Percentiles rank a stretch among this genome's conserved stretches.
Conservation (phyloP, 345 rosid species). For the thale cress (Arabidopsis thaliana) region DNA sequence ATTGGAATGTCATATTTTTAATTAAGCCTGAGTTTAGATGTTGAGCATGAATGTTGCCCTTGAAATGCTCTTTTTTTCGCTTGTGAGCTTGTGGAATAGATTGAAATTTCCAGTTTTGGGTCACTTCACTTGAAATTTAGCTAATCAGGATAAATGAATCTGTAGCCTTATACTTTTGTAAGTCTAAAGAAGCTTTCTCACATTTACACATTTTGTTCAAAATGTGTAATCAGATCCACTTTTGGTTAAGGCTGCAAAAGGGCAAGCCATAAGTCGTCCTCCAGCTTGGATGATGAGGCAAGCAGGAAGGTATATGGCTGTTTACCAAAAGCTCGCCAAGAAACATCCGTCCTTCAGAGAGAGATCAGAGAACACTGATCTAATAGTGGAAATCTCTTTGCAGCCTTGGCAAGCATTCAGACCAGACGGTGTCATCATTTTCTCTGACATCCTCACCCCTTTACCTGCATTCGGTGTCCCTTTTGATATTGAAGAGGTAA, state of each 20-base stretch:
- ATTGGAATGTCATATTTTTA: conserved; percentile 2
- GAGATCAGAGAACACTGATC: conserved; percentile 95
- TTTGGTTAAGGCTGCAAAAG: conserved; percentile 90
- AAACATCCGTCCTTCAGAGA: conserved; percentile 91
- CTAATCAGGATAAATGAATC: neutral
- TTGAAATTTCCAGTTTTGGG: neutral
- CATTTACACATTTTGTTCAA: conserved; percentile 1
- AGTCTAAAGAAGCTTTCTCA: conserved; percentile 5
- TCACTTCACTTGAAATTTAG: conserved; percentile 5
- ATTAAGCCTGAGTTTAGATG: neutral
- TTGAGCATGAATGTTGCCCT: conserved; percentile 1
- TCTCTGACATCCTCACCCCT: conserved; percentile 96
- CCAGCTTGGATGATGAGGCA: conserved; percentile 99
- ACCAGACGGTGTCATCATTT: conserved; percentile 92
- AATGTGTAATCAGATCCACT: conserved; percentile 63
- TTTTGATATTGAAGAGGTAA: conserved; percentile 90
- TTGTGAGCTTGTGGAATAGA: neutral
- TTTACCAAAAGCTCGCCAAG: conserved; percentile 92
- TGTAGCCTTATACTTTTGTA: conserved; percentile 4
- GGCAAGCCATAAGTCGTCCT: conserved; percentile 75
- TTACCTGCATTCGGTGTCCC: conserved; percentile 94
- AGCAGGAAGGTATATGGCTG: conserved; percentile 99
- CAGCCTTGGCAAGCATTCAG: conserved; percentile 95
- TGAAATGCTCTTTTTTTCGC: conserved; percentile 16
- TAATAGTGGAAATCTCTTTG: conserved; percentile 90